Conservation (phyloP, 1,139 yeast species). For the Taiozyma sp. region DNA sequence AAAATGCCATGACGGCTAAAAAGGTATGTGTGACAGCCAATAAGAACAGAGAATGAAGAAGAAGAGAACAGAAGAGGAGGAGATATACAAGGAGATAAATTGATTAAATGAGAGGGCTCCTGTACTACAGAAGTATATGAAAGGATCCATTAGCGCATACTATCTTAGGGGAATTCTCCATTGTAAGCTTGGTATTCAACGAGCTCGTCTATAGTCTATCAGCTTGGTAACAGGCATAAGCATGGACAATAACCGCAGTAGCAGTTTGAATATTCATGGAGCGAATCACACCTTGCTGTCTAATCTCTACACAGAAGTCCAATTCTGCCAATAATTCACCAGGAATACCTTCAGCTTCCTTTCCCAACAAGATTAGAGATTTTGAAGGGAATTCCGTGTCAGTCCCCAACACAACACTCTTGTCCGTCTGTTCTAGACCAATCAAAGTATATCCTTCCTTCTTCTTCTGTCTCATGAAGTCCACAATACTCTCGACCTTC, state of each 20-base stretch:
- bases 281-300: conserved; percentile 86
- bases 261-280: conserved; percentile 98
- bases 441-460: conserved; percentile 79
- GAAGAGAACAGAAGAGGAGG: no score
- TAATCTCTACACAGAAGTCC: conserved; percentile 85
- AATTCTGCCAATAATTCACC: conserved; percentile 79
- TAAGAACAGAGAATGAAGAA: no score
- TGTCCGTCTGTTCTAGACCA: conserved; percentile 91
- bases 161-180: neutral
- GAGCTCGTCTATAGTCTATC: neutral
- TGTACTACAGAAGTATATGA: no score
- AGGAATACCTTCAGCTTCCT: conserved; percentile 89
- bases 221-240: conserved; percentile 48
- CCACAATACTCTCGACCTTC: conserved; percentile 45
- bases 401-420: conserved; percentile 63
- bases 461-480: conserved; percentile 60
- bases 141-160: no score
- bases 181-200: neutral
- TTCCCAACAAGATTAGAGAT: conserved; percentile 74
- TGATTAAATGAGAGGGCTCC: no score
- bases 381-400: conserved; percentile 72
- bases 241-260: conserved; percentile 89
- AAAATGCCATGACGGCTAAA: no score
- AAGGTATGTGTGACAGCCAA: no score
- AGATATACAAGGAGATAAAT: no score